Base-by-base conservation (phyloP, 2,329 filamentous ascomycete genomes). In the Ophiostoma fasciatum region DNA sequence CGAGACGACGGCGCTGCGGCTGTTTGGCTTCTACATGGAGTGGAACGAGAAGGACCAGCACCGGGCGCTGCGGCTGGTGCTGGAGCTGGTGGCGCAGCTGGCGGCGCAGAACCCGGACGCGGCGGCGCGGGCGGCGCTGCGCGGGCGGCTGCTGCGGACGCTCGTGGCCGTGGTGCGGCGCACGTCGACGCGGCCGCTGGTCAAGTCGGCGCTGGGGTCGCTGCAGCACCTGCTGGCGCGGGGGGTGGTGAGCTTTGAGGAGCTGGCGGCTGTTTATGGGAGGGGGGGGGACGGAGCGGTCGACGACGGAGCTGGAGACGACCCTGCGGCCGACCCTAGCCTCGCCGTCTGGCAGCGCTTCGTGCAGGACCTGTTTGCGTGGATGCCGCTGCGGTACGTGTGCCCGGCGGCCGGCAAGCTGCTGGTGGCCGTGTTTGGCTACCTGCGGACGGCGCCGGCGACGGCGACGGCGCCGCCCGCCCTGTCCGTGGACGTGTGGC, bases 151-250 rank as follows among this genome's bases (percentile, higher is more conserved):
- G 7, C 47, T 76, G 13, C 52, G 62, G 19, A 66, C 59, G 5
- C 61, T 76, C 7, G 48, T 80, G 13, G 65, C 68, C 2, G 71
- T 78, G 12, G 64, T 82, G 28, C 63, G 66, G 17, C 66, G 71
- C 38, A 63, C 70, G 41, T 72, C 72, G 23, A 63, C 73, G 13
- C 74, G 71, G 43, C 68, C 74, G 9, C 62, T 77, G 35, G 73
- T 75, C 28, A 83, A 83, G 51, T 78, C 78, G 25, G 71, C 76
- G 7, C 67, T 84, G 42, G 75, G 77, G 48, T 69, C 69, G 13
- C 57, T 83, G 26, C 74, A 79, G 32, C 67, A 76, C 47, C 68
- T 84, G 38, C 50, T 84, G 4, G 58, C 63, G 32, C 83, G 80
- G 51, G 58, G 61, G 3, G 60, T 76, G 11, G 55, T 79, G 19